Base-by-base conservation (phyloP, 179 eudicot species). In the Silene noctiflora region DNA sequence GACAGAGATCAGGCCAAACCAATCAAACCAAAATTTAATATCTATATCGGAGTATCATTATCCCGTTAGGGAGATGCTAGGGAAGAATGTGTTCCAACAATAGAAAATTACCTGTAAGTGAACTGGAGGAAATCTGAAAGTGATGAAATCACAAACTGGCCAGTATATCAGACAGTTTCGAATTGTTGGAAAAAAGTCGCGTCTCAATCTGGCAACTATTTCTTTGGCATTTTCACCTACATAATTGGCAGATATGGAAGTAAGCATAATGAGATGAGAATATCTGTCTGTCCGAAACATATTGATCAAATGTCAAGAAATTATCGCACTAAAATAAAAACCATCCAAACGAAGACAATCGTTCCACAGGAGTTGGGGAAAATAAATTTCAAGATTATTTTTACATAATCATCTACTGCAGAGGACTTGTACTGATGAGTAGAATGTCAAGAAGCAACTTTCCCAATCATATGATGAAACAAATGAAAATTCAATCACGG, bases 61-160 rank as follows among this genome's bases (percentile, higher is more conserved):
- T 1, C 33, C 33, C 13, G 51, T 27, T 27, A n/a, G 33, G 27
- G 20, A 16, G 69, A 35, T 67, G 39, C n/a, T n/a, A 19, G 35
- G 7, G 21, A 35, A 74, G 16, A 6, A 19, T 10, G 44, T 24
- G 1, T 9, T 69, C 58, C 75, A 70, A 59, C 59, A 22, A 16
- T 0, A 19, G 71, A 62, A 29, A 13, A 68, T 20, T 69, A 94
- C 98, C 97, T 92, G 98, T 69, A 94, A 83, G 83, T 92, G 92
- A 65, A 94, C 96, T 16, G 96, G 97, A 70, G 89, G 79, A 78
- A 90, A 76, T 82, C 82, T 92, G 74, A 83, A 94, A 17, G 97
- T 94, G 78, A 92, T 79, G 76, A 94, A 94, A 80, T 94, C 98
- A 81, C 98, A 94, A 14, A 89, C 16, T 29, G 98, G 98, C 98